phyloP scores from a whole-genome alignment of 176 grass and related monocot genomes.

The Hordeum marinum region DNA sequence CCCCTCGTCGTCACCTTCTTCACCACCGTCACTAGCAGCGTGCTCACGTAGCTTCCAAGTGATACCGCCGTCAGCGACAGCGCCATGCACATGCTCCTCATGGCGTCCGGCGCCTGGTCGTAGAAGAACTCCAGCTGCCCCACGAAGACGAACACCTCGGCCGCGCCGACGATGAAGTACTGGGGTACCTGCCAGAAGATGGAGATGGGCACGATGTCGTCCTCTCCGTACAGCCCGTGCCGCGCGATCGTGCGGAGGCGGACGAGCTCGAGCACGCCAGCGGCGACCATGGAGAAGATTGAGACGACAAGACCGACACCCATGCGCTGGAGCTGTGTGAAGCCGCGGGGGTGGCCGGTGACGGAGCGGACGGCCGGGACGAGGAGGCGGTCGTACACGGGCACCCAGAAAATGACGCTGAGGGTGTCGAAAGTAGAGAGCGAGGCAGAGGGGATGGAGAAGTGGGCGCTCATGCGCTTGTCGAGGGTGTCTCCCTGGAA shows the following conservation, averaged over 20 bases:
- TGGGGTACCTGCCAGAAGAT: constrained; percentile 91
- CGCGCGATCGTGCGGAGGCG: constrained; percentile 38
- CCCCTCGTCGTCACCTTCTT: not conserved
- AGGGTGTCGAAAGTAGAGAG: constrained; percentile 71
- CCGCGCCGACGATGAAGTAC: constrained; percentile 73
- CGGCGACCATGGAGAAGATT: constrained; percentile 66
- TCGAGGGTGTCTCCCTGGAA: constrained; percentile 75
- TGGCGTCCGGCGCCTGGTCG: constrained; percentile 77
- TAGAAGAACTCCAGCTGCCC: constrained; percentile 92
- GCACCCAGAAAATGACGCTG: constrained; percentile 76
- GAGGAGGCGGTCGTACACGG: constrained; percentile 61
- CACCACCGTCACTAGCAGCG: not conserved
- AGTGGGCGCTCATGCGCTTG: constrained; percentile 41
- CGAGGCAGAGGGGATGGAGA: constrained; percentile 55
- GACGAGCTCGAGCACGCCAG: constrained; percentile 55
- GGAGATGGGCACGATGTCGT: constrained; percentile 50
- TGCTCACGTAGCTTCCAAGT: not conserved
- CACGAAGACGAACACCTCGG: constrained; percentile 71
- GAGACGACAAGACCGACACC: constrained; percentile 76
- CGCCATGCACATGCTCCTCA: constrained; percentile 68
- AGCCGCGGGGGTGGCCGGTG: constrained; percentile 51
- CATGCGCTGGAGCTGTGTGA: constrained; percentile 88
- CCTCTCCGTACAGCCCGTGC: constrained; percentile 38
- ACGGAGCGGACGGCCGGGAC: constrained; percentile 40
- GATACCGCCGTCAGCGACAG: constrained; percentile 34